Evolutionary conservation across 257 asterid genomes (phyloP), one percentile per base, ranked within the genome.

Genomic region (Solanum pinnatisectum): DNA sequence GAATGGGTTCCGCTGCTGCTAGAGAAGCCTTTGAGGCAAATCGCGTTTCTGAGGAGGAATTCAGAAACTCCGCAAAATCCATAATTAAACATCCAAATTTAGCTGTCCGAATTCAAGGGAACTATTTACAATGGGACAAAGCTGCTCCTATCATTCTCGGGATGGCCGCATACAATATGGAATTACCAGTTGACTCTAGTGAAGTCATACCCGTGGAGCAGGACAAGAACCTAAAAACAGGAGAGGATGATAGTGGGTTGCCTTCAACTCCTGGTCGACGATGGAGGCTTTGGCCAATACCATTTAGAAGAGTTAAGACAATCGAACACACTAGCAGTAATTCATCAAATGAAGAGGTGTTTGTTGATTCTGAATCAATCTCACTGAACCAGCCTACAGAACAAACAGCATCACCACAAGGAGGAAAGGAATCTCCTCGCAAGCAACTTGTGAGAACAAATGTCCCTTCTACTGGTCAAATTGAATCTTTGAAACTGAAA

Each of bases 271-370:
- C 96, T 36, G 92, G 91, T 30, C 92, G 98, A 4, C 91, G 98
- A 90, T 97, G 99, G 99, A 95, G 99, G 89, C 97, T 96, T 71
- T 97, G 99, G 99, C 93, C 95, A 63, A 96, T 93, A 81, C 96
- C 99, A 1, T 97, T 97, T 90, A 92, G 99, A 90, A 94, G 98
- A 89, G 96, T 92, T 27, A 95, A 94, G 91, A 90, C 96, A 36
- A 92, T 94, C 32, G 98, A 96, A 88, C 98, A 94, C 68, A 87
- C 93, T 8, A 83, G 65, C 84, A 96, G 95, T 89, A 89, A 82
- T 32, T 67, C 92, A 49, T 93, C 96, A 36, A 94, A 60, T 33
- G 99, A 94, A 88, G 99, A 96, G 40, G 92, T 42, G 33, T 93
- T 93, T 90, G 91, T 93, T 40, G 96, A 92, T 90, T 88, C 98